These are phyloP conservation scores for Gaertneriomyces sp. DNA, from an alignment of 192 early-diverging fungal genomes.

Conservation along the genomic window DNA sequence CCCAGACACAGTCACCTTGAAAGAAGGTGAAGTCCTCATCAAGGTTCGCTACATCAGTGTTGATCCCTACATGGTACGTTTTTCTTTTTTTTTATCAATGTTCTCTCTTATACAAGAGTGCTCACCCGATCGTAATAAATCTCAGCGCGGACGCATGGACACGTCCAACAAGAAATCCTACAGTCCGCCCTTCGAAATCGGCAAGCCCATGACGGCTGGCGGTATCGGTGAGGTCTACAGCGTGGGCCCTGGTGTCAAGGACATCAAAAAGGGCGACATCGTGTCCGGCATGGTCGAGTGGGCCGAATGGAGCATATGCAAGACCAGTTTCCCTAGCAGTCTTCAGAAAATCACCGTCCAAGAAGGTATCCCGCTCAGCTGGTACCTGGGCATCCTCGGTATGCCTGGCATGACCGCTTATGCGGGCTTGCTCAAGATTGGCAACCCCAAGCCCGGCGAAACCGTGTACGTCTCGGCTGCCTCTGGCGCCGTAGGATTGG, in stretches of 20 bases:
- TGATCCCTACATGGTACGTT: slow-evolving; percentile 69
- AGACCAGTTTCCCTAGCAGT: slow-evolving; percentile 7
- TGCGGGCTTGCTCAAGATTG: slow-evolving; percentile 57
- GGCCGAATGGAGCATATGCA: slow-evolving; percentile 51
- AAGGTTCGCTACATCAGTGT: slow-evolving; percentile 66
- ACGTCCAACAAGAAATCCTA: slow-evolving; percentile 38
- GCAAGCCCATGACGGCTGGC: slow-evolving; percentile 58
- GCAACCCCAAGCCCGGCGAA: slow-evolving; percentile 74
- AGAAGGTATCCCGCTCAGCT: slow-evolving; percentile 47
- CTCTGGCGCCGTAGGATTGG: slow-evolving; percentile 63
- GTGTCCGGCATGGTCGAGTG: slow-evolving; percentile 56
- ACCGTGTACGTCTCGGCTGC: slow-evolving; percentile 81
- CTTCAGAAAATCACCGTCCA: slow-evolving; percentile 33
- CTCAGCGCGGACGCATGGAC: slow-evolving; percentile 57
- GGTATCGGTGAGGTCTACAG: slow-evolving; percentile 60
- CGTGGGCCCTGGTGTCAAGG: slow-evolving; percentile 57
- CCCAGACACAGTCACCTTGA: slow-evolving; percentile 40
- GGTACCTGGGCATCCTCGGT: slow-evolving; percentile 63
- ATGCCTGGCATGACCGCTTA: slow-evolving; percentile 84
- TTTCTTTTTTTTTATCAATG: neutral
- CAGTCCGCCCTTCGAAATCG: slow-evolving; percentile 48
- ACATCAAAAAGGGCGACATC: slow-evolving; percentile 58
- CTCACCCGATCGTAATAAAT: neutral
- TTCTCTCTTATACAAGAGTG: neutral
- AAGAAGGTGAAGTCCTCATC: slow-evolving; percentile 48